Base-by-base conservation (phyloP, 805 yeast species). In the Ogataea siamensis region DNA sequence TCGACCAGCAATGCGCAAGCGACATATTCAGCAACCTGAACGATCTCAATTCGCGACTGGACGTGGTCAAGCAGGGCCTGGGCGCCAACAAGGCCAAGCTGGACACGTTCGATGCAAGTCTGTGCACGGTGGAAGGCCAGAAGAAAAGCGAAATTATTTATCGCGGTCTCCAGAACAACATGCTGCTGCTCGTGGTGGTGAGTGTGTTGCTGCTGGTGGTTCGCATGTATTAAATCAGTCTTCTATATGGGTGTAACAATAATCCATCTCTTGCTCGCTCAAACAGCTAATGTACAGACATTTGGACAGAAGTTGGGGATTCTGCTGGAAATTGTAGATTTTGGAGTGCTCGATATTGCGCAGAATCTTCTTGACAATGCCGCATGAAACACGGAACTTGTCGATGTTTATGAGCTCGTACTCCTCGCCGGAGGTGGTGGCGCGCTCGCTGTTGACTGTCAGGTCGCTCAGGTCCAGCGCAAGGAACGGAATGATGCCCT, bases 401-500 rank as follows among this genome's bases (percentile, higher is more conserved):
- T 83, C 79, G 55, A 89, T 81, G 56, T 89, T 88, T 45, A 91
- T 72, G 36, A 85, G 49, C 39, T 63, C 66, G 36, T 66, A 71
- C n/a, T 36, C 37, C 19, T 32, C 19, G 31, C 17, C 12, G 34
- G 75, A 59, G 38, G 66, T 64, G 8, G 76, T 70, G 0, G 83
- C 77, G 42, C 80, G 61, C 47, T 80, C 83, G 3, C 81, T 74
- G 57, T 87, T 87, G 53, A 83, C 76, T 0, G 86, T 77, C 51
- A 91, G 68, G 57, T 91, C 98, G 3, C 89, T 80, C 31, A 91
- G 60, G 52, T 87, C 88, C 20, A 91, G 68, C 1, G 95, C 96
- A 37, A 89, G 76, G 58, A 89, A 91, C 15, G 99, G 98, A 35
- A 91, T 78, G 50, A 94, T 80, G 2, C 98, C 98, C 41, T 67